These are phyloP conservation scores for Reutealis trisperma DNA, from an alignment of 345 rosid species.

Conservation along the genomic window DNA sequence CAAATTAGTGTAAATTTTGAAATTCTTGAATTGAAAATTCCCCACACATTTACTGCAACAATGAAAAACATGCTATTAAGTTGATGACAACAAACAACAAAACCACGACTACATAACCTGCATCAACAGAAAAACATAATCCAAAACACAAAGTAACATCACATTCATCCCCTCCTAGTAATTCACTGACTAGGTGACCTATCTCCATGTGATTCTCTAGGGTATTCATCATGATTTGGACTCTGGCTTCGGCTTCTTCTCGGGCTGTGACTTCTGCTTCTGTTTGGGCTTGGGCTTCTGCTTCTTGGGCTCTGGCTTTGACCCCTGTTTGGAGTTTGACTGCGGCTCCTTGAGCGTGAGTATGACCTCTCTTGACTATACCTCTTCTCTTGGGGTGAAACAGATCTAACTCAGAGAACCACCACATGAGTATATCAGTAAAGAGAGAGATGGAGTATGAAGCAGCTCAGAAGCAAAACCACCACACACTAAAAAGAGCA, in stretches of 20 bases:
- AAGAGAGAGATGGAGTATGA: not conserved
- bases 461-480: not conserved
- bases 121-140: not conserved
- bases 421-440: not conserved
- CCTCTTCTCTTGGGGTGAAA: slow-evolving; percentile 33
- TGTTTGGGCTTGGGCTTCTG: slow-evolving; percentile 21
- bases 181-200: slow-evolving; percentile 75
- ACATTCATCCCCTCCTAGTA: not conserved
- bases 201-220: slow-evolving; percentile 44
- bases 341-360: slow-evolving; percentile 61
- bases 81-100: slow-evolving; percentile 11
- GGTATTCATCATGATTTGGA: slow-evolving; percentile 35
- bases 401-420: slow-evolving; percentile 32
- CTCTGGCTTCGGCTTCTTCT: slow-evolving; percentile 33
- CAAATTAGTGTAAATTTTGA: not conserved
- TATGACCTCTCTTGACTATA: slow-evolving; percentile 36
- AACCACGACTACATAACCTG: not conserved
- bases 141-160: slow-evolving; percentile 12
- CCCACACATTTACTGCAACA: slow-evolving; percentile 10
- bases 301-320: slow-evolving; percentile 25
- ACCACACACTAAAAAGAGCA: not conserved
- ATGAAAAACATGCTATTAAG: slow-evolving; percentile 8
- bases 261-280: slow-evolving; percentile 22
- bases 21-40: not conserved
- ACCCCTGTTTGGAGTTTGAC: slow-evolving; percentile 51